Conservation (phyloP, 2,329 filamentous ascomycete species). For the Epichloe uncinata region DNA sequence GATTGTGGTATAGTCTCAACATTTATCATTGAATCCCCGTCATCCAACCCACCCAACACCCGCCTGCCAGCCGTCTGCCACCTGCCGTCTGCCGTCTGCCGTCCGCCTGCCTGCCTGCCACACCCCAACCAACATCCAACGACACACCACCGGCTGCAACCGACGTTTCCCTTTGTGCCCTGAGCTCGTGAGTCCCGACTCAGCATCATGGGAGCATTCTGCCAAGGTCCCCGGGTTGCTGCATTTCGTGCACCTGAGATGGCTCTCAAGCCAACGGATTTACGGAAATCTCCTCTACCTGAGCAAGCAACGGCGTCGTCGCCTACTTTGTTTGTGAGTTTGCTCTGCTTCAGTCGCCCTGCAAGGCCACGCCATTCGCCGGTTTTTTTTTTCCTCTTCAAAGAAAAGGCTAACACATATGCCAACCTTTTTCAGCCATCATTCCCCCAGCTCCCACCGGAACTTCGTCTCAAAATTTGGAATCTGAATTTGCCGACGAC, state of each 20-base stretch:
- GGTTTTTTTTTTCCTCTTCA: not conserved
- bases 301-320: not conserved
- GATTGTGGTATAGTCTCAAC: not conserved
- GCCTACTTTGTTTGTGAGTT: slow-evolving; percentile 6
- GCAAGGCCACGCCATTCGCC: not conserved
- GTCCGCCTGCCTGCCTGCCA: not conserved
- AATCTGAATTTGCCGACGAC: slow-evolving; percentile 27
- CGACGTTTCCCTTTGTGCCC: not conserved
- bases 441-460: slow-evolving; percentile 30
- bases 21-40: not conserved
- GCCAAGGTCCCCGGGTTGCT: not conserved
- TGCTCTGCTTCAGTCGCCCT: not conserved
- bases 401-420: not conserved
- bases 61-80: no score
- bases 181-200: not conserved
- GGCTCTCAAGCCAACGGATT: not conserved
- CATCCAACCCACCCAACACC: no score
- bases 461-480: slow-evolving; percentile 36
- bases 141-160: not conserved
- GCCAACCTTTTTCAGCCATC: slow-evolving; percentile 18
- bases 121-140: not conserved
- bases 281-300: not conserved
- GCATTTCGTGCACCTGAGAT: slow-evolving; percentile 2
- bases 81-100: no score
- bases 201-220: slow-evolving; percentile 5